Evolutionary conservation across 179 eudicot species (phyloP).

Genomic region (Drosera spatulata): DNA sequence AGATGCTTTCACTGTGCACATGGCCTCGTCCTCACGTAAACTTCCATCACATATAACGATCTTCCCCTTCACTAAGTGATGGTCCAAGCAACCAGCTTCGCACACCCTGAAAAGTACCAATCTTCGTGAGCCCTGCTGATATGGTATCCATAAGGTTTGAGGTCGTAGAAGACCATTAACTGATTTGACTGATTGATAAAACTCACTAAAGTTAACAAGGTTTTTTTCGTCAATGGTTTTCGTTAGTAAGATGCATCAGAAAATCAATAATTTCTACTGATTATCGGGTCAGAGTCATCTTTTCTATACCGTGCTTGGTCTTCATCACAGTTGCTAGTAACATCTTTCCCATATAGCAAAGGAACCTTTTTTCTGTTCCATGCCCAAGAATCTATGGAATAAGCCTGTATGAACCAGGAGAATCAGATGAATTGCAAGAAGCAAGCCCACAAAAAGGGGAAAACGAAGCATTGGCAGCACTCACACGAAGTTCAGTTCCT

Average conservation of each 20-base stretch:
- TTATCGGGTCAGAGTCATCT: too few relatives aligned
- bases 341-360: background rate
- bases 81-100: slow-evolving; percentile 10
- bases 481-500: slow-evolving; percentile 12
- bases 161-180: too few relatives aligned
- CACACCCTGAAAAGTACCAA: slow-evolving; percentile 2
- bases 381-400: background rate
- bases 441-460: background rate
- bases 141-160: too few relatives aligned
- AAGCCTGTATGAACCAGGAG: background rate
- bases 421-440: background rate
- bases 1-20: background rate
- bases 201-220: too few relatives aligned
- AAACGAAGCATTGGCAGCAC: background rate
- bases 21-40: background rate
- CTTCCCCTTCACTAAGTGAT: slow-evolving; percentile 20
- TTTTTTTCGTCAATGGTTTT: background rate
- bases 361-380: background rate
- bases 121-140: background rate
- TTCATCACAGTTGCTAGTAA: background rate
- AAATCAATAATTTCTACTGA: background rate
- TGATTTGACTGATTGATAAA: too few relatives aligned
- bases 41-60: slow-evolving; percentile 9
- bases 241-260: background rate
- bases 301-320: background rate